Base-by-base conservation (phyloP, 768 basidiomycete genomes). In the Rhizopogon rudus region DNA sequence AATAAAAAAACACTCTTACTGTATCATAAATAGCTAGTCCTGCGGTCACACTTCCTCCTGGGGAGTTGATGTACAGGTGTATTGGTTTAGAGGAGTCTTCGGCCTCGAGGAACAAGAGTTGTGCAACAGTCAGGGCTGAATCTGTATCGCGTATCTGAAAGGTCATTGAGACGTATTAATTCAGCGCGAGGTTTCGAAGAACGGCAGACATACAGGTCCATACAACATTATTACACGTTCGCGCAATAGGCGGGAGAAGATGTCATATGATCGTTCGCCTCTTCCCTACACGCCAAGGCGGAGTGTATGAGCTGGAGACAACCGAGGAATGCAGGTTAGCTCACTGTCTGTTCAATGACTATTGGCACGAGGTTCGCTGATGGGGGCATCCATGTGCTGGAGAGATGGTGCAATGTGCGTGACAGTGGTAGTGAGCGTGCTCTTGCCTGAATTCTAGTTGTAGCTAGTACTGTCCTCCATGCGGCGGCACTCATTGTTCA, bases 1-100 rank as follows among this genome's bases (percentile, higher is more conserved):
- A 46, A 42, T 31, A 55, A 12, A 57, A 46, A n/a, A 31, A 20
- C 40, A 39, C 39, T 60, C 84, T 63, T 74, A 96, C 93, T 65
- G 96, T 98, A 66, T 98, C 96, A 74, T 98, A 98, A 48, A 98
- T 96, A 16, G 95, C 96, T 56, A 98, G 75, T 8, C 96, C 96
- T 46, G 94, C 93, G 0, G 95, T 96, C 40, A 98, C 96, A 64
- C 89, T 91, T 31, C 96, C 96, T 2, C 96, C 96, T 0, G 96
- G 96, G 6, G 91, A 94, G 72, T 98, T 98, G 62, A 98, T 96
- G 71, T 98, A 98, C 10, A 98, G 73, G 64, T 96, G 94, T 53
- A 98, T 97, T 3, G 96, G 96, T 67, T 93, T 92, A 8, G 86
- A 84, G 0, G 93, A 84, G 60, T 98, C 94, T 70, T 96, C 95